These are phyloP conservation scores for Gynandropsis gynandra DNA, from an alignment of 345 rosid species.

Conservation along the genomic window DNA sequence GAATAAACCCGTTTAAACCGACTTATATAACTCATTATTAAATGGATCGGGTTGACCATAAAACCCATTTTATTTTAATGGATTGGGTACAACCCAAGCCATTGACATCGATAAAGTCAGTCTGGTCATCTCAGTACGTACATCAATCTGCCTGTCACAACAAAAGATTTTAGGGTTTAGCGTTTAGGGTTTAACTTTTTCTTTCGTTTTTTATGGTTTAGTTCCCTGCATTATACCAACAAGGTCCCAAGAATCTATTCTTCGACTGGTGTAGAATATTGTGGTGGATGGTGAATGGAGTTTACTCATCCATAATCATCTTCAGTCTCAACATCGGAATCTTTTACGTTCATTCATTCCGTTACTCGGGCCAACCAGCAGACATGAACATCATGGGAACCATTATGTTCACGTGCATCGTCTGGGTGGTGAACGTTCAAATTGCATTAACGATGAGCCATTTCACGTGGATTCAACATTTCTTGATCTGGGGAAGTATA, in stretches of 20 bases:
- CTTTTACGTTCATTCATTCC: slow-evolving; percentile 39
- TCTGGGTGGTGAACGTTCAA: slow-evolving; percentile 68
- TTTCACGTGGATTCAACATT: slow-evolving; percentile 77
- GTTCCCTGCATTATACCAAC: slow-evolving; percentile 78
- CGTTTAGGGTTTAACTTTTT: background rate
- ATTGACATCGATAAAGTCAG: too few relatives aligned
- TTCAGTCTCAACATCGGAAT: slow-evolving; percentile 37
- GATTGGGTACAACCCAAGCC: too few relatives aligned
- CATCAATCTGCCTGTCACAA: too few relatives aligned
- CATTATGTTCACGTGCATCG: slow-evolving; percentile 46
- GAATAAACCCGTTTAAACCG: too few relatives aligned
- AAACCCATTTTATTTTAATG: background rate
- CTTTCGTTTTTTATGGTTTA: slow-evolving; percentile 12
- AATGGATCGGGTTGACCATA: background rate
- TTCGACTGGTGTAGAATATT: slow-evolving; percentile 62
- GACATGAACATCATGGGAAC: slow-evolving; percentile 49
- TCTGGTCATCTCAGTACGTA: too few relatives aligned
- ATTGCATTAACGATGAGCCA: slow-evolving; percentile 60
- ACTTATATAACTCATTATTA: too few relatives aligned
- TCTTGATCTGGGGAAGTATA: slow-evolving; percentile 72
- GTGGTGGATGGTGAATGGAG: slow-evolving; percentile 67
- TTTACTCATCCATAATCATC: slow-evolving; percentile 44
- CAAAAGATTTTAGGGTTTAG: too few relatives aligned
- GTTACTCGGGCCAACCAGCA: slow-evolving; percentile 33
- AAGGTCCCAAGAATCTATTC: slow-evolving; percentile 60